Conservation (phyloP, 2,329 filamentous ascomycete species). For the Diaporthe citriasiana region DNA sequence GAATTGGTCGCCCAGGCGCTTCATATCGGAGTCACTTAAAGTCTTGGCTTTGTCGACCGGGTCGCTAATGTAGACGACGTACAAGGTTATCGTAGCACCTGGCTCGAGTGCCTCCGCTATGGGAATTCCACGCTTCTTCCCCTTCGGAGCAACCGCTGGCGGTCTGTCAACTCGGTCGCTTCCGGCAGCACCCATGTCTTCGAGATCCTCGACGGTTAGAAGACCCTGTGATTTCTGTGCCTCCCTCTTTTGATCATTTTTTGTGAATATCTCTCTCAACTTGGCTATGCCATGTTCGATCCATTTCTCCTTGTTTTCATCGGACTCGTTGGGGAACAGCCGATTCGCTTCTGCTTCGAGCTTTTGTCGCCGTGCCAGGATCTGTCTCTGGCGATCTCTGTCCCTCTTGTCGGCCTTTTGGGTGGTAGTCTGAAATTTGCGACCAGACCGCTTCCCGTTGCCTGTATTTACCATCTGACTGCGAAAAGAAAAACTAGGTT, state of each 20-base stretch:
- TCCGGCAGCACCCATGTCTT: neutral
- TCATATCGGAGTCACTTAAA: neutral
- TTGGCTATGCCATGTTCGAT: neutral
- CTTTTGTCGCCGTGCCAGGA: neutral
- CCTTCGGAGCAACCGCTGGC: neutral
- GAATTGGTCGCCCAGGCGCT: slow-evolving; percentile 28
- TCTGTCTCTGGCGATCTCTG: neutral
- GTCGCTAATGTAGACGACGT: slow-evolving; percentile 33
- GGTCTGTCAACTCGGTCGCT: neutral
- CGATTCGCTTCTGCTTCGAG: neutral
- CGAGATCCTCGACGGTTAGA: slow-evolving; percentile 17
- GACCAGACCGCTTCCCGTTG: neutral
- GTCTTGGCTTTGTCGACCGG: neutral
- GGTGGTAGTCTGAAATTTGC: neutral
- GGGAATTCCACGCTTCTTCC: slow-evolving; percentile 8
- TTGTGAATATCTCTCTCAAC: neutral
- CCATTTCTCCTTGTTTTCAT: neutral
- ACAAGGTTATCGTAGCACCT: slow-evolving; percentile 10
- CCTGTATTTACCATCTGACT: neutral
- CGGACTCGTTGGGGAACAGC: slow-evolving; percentile 20
- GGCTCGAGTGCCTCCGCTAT: slow-evolving; percentile 31
- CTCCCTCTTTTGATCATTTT: slow-evolving; percentile 5
- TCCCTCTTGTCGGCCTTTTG: neutral
- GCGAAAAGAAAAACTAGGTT: neutral
- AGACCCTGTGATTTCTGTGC: neutral